Percentiles rank a stretch among this genome's conserved stretches.
phyloP scores from a whole-genome alignment of 768 basidiomycete genomes.

The Strobilomyces confusus region DNA sequence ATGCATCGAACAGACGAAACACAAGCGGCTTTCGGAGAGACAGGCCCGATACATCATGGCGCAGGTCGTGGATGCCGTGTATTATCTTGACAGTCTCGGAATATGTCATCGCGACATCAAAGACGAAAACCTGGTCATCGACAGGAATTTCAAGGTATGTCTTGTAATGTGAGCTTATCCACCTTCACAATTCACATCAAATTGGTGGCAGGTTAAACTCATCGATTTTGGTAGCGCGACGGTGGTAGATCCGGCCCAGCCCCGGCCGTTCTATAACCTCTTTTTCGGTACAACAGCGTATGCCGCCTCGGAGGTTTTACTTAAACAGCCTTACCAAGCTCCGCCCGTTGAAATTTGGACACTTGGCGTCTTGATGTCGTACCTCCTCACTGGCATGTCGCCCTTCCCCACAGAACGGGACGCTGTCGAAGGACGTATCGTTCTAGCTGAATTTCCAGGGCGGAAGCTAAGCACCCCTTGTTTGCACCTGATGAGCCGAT shows the following conservation, averaged over 20 bases:
- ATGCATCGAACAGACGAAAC: constrained; percentile 83
- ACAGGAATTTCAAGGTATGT: constrained; percentile 61
- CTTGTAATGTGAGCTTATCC: not conserved
- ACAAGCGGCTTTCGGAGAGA: constrained; percentile 73
- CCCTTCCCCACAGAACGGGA: constrained; percentile 89
- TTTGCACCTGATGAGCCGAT: constrained; percentile 64
- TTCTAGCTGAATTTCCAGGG: constrained; percentile 41
- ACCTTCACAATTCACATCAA: constrained; percentile 9
- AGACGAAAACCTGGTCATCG: constrained; percentile 90
- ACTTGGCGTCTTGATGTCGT: constrained; percentile 90
- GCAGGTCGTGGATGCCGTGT: constrained; percentile 83
- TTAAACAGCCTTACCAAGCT: constrained; percentile 84
- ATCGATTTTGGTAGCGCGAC: constrained; percentile 95
- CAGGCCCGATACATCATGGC: constrained; percentile 80
- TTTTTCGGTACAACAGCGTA: constrained; percentile 97
- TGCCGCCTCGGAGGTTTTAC: constrained; percentile 91
- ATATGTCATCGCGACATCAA: constrained; percentile 96
- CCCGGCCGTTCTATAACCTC: constrained; percentile 64
- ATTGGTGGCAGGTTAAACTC: constrained; percentile 67
- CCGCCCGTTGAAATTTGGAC: constrained; percentile 97
- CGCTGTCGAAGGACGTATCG: constrained; percentile 63
- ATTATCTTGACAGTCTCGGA: constrained; percentile 75
- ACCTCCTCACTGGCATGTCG: constrained; percentile 87
- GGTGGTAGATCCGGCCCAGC: constrained; percentile 57
- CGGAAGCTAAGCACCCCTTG: constrained; percentile 43